Evolutionary conservation across 164 flowering plant species (phyloP).

Genomic region (Vitis amurensis): DNA sequence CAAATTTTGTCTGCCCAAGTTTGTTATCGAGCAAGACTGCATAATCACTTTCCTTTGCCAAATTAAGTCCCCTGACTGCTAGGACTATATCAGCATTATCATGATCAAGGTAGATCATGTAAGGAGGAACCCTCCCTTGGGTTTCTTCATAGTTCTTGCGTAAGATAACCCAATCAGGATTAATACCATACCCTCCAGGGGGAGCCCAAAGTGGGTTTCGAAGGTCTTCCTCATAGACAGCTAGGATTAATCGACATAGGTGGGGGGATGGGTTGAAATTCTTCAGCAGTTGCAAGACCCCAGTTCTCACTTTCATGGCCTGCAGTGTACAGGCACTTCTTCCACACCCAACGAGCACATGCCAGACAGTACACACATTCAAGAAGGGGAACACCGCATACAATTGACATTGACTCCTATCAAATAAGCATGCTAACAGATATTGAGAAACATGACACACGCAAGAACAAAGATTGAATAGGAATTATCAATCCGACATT

Average conservation of each 20-base stretch:
- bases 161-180: conserved; percentile 27
- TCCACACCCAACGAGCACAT: conserved; percentile 71
- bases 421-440: conserved; percentile 14
- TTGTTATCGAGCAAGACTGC: conserved; percentile 61
- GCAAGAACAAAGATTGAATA: neutral
- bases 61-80: conserved; percentile 58
- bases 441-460: neutral
- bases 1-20: conserved; percentile 39
- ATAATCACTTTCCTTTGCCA: conserved; percentile 62
- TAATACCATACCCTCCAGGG: conserved; percentile 70
- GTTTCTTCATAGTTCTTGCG: conserved; percentile 43
- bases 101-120: conserved; percentile 60
- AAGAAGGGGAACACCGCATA: conserved; percentile 44
- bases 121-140: conserved; percentile 50
- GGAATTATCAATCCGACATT: no score
- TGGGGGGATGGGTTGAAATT: conserved; percentile 67
- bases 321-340: conserved; percentile 12
- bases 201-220: conserved; percentile 66
- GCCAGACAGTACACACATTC: conserved; percentile 70
- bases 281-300: no score
- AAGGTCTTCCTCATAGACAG: conserved; percentile 69
- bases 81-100: conserved; percentile 51
- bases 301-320: conserved; percentile 48
- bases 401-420: conserved; percentile 46
- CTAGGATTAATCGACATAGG: conserved; percentile 49